A percentile compares a stretch with the other conserved stretches of the same genome.
Conservation (phyloP, 768 basidiomycete species). For the Podaxis sp. region DNA sequence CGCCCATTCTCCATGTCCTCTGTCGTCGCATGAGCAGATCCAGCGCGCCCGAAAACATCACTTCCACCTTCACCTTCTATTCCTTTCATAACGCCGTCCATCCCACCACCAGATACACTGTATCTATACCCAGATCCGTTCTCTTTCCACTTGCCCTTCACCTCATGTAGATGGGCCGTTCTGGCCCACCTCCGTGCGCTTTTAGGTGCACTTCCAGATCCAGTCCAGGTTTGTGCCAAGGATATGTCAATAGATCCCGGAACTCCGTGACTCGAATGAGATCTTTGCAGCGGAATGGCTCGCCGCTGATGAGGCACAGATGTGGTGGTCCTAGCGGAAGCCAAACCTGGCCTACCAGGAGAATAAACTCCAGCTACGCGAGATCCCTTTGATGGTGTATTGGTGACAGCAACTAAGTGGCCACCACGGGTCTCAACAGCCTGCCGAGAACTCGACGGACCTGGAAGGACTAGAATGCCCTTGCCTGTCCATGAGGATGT, state of each 20-base stretch:
- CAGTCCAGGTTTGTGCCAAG: constrained; percentile 16
- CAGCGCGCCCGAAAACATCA: constrained; percentile 3
- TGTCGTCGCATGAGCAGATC: background rate
- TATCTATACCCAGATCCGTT: background rate
- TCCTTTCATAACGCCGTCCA: background rate
- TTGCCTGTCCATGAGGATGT: constrained; percentile 4
- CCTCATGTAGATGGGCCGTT: constrained; percentile 60
- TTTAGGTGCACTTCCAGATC: constrained; percentile 32
- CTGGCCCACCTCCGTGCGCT: constrained; percentile 61
- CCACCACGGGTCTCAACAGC: background rate
- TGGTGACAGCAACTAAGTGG: background rate
- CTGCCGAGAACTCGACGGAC: background rate
- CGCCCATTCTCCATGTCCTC: background rate
- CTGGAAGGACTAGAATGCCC: background rate
- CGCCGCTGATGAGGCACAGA: background rate
- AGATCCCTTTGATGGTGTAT: constrained; percentile 8
- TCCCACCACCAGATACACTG: background rate
- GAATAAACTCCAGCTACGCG: constrained; percentile 7
- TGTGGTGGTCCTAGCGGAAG: background rate
- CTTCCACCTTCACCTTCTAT: background rate
- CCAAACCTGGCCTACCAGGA: constrained; percentile 1
- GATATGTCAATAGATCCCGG: constrained; percentile 13
- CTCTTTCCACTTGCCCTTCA: constrained; percentile 3
- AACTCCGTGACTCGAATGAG: constrained; percentile 12
- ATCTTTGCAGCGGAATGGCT: constrained; percentile 1